Percentiles rank a stretch among this genome's conserved stretches.
phyloP scores from a whole-genome alignment of 108 stramenopile genomes.

The Conticribra weissflogii region DNA sequence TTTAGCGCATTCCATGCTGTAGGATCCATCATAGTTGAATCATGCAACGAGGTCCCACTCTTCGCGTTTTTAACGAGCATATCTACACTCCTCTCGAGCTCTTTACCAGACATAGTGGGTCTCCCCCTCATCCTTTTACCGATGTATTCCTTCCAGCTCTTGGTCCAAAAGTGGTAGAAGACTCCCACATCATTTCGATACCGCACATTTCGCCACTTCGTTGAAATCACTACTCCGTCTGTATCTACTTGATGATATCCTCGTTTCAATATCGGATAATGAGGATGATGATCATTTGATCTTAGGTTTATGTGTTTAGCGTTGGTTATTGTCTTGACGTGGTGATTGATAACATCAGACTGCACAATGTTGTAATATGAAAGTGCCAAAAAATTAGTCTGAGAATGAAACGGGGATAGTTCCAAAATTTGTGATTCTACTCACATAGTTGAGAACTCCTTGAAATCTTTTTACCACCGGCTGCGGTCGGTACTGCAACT shows the following conservation, averaged over 20 bases:
- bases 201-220: slow-evolving; percentile 13
- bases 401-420: not conserved
- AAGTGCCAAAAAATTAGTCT: not conserved
- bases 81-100: not conserved
- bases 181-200: slow-evolving; percentile 32
- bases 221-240: slow-evolving; percentile 19
- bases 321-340: slow-evolving; percentile 42
- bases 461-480: slow-evolving; percentile 50
- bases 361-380: not conserved
- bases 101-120: slow-evolving; percentile 15
- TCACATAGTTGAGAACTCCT: slow-evolving; percentile 1
- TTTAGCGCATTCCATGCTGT: slow-evolving; percentile 17
- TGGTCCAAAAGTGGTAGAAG: slow-evolving; percentile 31
- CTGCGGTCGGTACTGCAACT: slow-evolving; percentile 23
- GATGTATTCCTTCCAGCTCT: slow-evolving; percentile 27
- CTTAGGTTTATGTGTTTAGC: slow-evolving; percentile 7
- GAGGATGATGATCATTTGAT: slow-evolving; percentile 9
- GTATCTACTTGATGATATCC: slow-evolving; percentile 26
- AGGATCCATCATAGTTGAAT: slow-evolving; percentile 13
- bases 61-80: slow-evolving; percentile 12
- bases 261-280: slow-evolving; percentile 5
- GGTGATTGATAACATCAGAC: slow-evolving; percentile 24
- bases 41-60: slow-evolving; percentile 3
- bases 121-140: slow-evolving; percentile 13
- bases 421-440: not conserved